Evolutionary conservation across 805 yeast genomes (phyloP).

Genomic region (Wickerhamomyces kurtzmanii): DNA sequence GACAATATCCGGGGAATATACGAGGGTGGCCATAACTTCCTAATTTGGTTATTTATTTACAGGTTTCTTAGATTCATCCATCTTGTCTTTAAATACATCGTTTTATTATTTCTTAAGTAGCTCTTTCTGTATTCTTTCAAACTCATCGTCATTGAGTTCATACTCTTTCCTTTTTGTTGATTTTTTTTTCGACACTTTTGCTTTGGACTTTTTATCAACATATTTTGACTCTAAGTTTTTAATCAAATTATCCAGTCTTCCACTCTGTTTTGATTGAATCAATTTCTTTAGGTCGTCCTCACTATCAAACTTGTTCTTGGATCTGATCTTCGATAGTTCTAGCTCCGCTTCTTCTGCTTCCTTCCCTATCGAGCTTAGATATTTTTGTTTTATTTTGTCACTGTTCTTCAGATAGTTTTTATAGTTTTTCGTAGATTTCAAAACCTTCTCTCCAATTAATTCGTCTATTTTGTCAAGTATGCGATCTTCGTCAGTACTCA

Average conservation of each 20-base stretch:
- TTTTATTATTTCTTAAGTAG: conserved; percentile 24
- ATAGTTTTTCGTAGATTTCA: conserved; percentile 34
- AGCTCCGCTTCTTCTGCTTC: conserved; percentile 58
- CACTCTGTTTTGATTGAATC: conserved; percentile 37
- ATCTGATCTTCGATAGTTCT: conserved; percentile 23
- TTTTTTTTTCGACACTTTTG: conserved; percentile 15
- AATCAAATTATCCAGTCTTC: conserved; percentile 35
- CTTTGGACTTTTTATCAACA: conserved; percentile 20
- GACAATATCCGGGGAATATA: too few relatives aligned
- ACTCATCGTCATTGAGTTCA: conserved; percentile 41
- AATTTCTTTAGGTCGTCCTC: conserved; percentile 35
- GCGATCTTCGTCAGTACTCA: conserved; percentile 51
- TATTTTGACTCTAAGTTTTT: conserved; percentile 41
- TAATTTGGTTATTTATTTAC: too few relatives aligned
- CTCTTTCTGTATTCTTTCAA: conserved; percentile 32
- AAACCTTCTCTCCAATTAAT: conserved; percentile 27
- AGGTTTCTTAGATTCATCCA: too few relatives aligned
- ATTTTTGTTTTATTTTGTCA: conserved; percentile 33
- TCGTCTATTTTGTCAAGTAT: conserved; percentile 41
- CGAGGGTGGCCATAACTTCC: too few relatives aligned
- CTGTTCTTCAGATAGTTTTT: conserved; percentile 40
- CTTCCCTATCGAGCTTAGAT: conserved; percentile 40
- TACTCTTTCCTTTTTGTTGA: conserved; percentile 9
- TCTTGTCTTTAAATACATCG: too few relatives aligned
- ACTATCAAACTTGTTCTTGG: conserved; percentile 15